phyloP scores from a whole-genome alignment of 371 early-diverging fungal species.

The Lichtheimia ramosa region DNA sequence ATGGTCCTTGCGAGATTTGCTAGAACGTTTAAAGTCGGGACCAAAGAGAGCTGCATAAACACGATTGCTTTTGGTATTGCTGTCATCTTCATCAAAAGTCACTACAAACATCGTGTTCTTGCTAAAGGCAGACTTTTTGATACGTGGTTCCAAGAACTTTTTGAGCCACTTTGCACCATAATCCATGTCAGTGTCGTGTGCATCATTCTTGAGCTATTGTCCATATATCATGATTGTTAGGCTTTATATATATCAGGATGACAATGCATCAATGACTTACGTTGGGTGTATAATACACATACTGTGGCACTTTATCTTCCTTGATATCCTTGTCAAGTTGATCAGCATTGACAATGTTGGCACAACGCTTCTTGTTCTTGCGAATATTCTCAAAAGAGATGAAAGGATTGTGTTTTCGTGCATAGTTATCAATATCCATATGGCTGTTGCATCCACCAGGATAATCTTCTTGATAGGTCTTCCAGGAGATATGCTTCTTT shows the following conservation, averaged over 20 bases:
- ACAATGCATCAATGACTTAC: slow-evolving; percentile 44
- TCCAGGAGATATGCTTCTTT: slow-evolving; percentile 62
- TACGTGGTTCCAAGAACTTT: slow-evolving; percentile 51
- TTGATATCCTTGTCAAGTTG: slow-evolving; percentile 51
- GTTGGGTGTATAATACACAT: slow-evolving; percentile 55
- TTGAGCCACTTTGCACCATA: slow-evolving; percentile 59
- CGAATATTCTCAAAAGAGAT: slow-evolving; percentile 55
- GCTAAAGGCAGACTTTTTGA: slow-evolving; percentile 44
- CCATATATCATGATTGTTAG: too few relatives aligned
- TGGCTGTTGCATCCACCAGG: slow-evolving; percentile 44
- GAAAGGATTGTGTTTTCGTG: slow-evolving; percentile 63
- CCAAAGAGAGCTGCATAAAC: slow-evolving; percentile 55
- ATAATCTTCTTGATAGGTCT: slow-evolving; percentile 63
- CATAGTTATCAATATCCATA: slow-evolving; percentile 33
- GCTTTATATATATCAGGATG: not conserved
- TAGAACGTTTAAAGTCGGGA: slow-evolving; percentile 40
- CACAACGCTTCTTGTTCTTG: slow-evolving; percentile 44
- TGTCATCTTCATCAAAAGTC: slow-evolving; percentile 53
- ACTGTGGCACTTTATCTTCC: slow-evolving; percentile 52
- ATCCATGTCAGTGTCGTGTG: slow-evolving; percentile 53
- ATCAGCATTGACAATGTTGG: slow-evolving; percentile 52
- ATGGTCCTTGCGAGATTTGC: slow-evolving; percentile 36
- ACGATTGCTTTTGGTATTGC: slow-evolving; percentile 41
- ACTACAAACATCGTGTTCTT: slow-evolving; percentile 56
- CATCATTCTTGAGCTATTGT: slow-evolving; percentile 52